Conservation (phyloP, 768 basidiomycete species). For the Lactarius psammicola region DNA sequence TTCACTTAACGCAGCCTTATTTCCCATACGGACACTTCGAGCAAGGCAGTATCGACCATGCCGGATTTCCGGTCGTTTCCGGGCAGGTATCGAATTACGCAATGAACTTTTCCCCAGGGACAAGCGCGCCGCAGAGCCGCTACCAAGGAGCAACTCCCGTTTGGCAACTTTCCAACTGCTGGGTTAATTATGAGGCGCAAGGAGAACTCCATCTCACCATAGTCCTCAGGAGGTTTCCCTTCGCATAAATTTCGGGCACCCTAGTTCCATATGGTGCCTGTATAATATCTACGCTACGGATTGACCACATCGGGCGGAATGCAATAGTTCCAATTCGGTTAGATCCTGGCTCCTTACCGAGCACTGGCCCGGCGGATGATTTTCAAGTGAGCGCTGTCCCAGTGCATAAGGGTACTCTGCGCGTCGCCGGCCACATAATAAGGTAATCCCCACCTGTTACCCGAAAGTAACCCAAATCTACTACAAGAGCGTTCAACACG, state of each 20-base stretch:
- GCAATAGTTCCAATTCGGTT: too few relatives aligned
- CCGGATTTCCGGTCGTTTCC: background rate
- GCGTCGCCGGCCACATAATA: too few relatives aligned
- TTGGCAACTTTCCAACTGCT: background rate
- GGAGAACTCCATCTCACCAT: constrained; percentile 13
- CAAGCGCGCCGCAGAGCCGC: background rate
- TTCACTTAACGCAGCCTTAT: background rate
- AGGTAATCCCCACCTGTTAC: too few relatives aligned
- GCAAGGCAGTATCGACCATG: background rate
- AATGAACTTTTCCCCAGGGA: background rate
- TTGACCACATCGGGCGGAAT: too few relatives aligned
- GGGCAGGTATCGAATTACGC: background rate
- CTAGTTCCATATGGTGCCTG: too few relatives aligned
- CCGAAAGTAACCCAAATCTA: too few relatives aligned
- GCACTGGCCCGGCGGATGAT: too few relatives aligned
- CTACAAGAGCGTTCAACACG: too few relatives aligned
- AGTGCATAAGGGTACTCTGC: too few relatives aligned
- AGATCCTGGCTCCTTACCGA: too few relatives aligned
- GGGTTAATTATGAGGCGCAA: constrained; percentile 1
- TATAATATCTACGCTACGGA: too few relatives aligned
- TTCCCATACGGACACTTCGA: background rate
- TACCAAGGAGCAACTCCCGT: background rate
- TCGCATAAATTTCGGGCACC: background rate
- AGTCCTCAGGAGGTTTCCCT: constrained; percentile 6
- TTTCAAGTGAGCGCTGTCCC: too few relatives aligned